These are phyloP conservation scores for Boletus vinaceobasis DNA, from an alignment of 768 basidiomycete species.

Conservation along the genomic window DNA sequence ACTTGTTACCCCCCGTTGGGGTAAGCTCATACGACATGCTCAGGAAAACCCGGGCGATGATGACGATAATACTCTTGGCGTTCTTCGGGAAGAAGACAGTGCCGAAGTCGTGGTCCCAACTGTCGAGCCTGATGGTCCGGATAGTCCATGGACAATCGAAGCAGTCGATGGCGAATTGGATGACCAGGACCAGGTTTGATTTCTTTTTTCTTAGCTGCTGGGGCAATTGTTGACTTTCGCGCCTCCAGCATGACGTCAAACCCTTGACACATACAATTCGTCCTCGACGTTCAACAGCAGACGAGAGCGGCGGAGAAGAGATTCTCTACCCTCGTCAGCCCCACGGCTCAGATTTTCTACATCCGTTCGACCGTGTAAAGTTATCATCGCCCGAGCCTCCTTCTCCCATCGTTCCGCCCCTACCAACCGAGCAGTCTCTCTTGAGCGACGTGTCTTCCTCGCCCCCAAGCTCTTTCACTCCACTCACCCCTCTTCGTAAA, in stretches of 20 bases:
- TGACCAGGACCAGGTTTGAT: conserved; percentile 62
- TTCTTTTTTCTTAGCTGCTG: background rate
- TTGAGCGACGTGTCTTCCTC: conserved; percentile 34
- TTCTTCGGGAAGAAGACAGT: conserved; percentile 30
- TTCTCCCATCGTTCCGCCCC: conserved; percentile 29
- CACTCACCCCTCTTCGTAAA: conserved; percentile 42
- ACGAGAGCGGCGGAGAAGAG: conserved; percentile 88
- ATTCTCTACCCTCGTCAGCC: conserved; percentile 80
- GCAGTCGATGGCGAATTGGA: conserved; percentile 78
- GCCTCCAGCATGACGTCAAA: conserved; percentile 42
- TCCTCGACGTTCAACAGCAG: conserved; percentile 61
- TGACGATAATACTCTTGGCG: conserved; percentile 34
- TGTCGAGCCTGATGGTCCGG: conserved; percentile 53
- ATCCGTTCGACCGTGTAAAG: conserved; percentile 34
- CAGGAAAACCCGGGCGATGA: conserved; percentile 39
- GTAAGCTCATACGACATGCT: conserved; percentile 45
- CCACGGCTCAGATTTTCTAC: conserved; percentile 25
- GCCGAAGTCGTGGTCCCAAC: conserved; percentile 30
- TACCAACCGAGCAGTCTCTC: conserved; percentile 30
- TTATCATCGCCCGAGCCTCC: conserved; percentile 27
- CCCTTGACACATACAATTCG: conserved; percentile 51
- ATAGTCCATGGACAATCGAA: conserved; percentile 88
- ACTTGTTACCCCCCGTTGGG: conserved; percentile 94
- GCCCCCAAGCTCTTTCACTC: conserved; percentile 64
- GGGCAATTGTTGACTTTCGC: background rate